Conservation (phyloP, 805 yeast genomes). For the Zygoascus ofunaensis region DNA sequence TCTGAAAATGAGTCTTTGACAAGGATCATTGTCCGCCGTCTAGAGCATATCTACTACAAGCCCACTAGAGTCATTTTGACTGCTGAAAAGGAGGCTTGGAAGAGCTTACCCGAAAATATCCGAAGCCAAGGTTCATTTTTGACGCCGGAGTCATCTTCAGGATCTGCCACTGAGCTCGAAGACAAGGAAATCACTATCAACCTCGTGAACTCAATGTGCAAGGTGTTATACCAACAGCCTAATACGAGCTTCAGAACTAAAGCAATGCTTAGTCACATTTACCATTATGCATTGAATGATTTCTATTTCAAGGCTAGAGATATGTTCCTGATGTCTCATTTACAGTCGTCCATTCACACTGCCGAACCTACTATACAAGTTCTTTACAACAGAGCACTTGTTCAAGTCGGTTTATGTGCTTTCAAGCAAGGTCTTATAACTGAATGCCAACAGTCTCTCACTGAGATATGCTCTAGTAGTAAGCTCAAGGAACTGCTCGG, state of each 20-base stretch:
- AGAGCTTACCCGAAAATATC: constrained; percentile 31
- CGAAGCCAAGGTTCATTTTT: constrained; percentile 18
- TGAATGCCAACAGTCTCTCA: constrained; percentile 79
- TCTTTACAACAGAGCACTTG: constrained; percentile 87
- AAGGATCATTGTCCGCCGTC: constrained; percentile 70
- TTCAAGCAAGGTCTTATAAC: constrained; percentile 80
- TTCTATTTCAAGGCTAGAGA: constrained; percentile 79
- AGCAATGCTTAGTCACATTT: constrained; percentile 77
- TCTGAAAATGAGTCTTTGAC: constrained; percentile 36
- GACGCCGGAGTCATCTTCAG: constrained; percentile 33
- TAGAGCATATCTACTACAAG: constrained; percentile 91
- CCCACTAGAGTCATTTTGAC: constrained; percentile 62
- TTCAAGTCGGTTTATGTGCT: constrained; percentile 92
- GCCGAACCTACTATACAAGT: constrained; percentile 85
- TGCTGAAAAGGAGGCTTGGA: constrained; percentile 74
- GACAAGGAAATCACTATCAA: constrained; percentile 35
- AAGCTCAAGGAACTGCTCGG: constrained; percentile 89
- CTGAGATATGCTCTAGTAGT: constrained; percentile 78
- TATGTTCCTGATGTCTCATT: constrained; percentile 75
- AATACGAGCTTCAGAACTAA: constrained; percentile 65
- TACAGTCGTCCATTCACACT: constrained; percentile 72
- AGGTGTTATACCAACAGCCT: constrained; percentile 55
- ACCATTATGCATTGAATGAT: constrained; percentile 85
- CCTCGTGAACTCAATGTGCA: constrained; percentile 56
- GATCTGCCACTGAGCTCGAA: constrained; percentile 25